These are phyloP conservation scores for Gnomoniopsis smithogilvyi DNA, from an alignment of 2,329 filamentous ascomycete species.

Conservation along the genomic window DNA sequence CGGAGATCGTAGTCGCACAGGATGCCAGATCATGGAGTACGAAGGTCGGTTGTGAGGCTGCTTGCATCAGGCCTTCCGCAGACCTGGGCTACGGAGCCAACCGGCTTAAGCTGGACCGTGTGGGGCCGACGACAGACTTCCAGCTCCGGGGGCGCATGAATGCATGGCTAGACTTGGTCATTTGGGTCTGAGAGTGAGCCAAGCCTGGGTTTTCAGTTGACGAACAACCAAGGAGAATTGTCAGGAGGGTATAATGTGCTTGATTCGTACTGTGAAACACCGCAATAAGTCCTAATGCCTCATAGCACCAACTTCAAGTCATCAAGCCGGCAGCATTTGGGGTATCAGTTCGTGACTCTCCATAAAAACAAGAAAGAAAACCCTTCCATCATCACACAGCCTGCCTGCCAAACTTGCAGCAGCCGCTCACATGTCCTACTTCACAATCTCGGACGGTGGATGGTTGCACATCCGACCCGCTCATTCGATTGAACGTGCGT, in stretches of 20 bases:
- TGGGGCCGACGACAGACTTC: not conserved
- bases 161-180: no score
- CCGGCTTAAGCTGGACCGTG: not conserved
- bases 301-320: not conserved
- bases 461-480: not conserved
- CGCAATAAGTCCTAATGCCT: not conserved
- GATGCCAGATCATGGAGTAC: not conserved
- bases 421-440: not conserved
- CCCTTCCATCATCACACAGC: not conserved
- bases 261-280: not conserved
- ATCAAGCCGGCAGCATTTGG: not conserved
- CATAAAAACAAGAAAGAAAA: not conserved
- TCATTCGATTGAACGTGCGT: constrained; percentile 47
- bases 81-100: no score
- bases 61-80: not conserved
- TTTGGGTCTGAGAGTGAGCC: no score
- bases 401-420: constrained; percentile 4
- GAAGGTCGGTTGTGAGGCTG: not conserved
- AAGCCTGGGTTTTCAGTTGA: no score
- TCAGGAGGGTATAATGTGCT: not conserved
- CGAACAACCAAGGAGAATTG: no score
- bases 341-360: not conserved
- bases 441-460: not conserved
- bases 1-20: not conserved
- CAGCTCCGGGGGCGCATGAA: not conserved